Base-by-base conservation (phyloP, 75 land plant species). In the Sequoia sempervirens region DNA sequence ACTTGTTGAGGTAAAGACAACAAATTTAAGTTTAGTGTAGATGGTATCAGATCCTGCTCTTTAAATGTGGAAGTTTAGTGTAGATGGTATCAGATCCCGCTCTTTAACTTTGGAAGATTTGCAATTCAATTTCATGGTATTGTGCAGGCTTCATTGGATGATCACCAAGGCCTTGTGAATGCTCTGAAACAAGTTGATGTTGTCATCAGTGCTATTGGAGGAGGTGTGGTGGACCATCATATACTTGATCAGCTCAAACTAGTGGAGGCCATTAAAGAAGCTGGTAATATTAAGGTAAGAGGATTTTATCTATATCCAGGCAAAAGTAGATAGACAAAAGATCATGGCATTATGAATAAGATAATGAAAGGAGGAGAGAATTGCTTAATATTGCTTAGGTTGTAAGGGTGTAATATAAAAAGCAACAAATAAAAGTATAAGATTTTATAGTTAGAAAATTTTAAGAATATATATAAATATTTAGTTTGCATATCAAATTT, bases 211-310 rank as follows among this genome's bases (percentile, higher is more conserved):
- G 85, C 95, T 34, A 82, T 93, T 40, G 88, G 90, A 40, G 95
- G 93, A 1, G 88, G 87, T 8, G 89, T 85, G 36, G 26, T 88
- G 47, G 85, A 85, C 53, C 85, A 88, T 50, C 75, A 83, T 38
- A 83, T 93, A 61, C 83, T 87, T 45, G 56, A 89, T 41, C 95
- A 93, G 79, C 89, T 92, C 52, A 92, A 92, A 84, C 87, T 93
- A 9, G 87, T 93, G 26, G 86, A 92, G 26, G 78, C 78, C 23
- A 75, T 75, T 0, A 75, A 75, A 40, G 78, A 38, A 40, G 43
- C 45, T 13, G 10, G 91, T 12, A 92, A 90, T 36, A 82, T 93
- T 28, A 90, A 90, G 93, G 95, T 93, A 18, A 34, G 70, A 4
- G n/a, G 52, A 32, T 12, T 34, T 72, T 6, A 43, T 43, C 0